phyloP scores from a whole-genome alignment of 495 filamentous ascomycete species.

The Tricharina praecox region DNA sequence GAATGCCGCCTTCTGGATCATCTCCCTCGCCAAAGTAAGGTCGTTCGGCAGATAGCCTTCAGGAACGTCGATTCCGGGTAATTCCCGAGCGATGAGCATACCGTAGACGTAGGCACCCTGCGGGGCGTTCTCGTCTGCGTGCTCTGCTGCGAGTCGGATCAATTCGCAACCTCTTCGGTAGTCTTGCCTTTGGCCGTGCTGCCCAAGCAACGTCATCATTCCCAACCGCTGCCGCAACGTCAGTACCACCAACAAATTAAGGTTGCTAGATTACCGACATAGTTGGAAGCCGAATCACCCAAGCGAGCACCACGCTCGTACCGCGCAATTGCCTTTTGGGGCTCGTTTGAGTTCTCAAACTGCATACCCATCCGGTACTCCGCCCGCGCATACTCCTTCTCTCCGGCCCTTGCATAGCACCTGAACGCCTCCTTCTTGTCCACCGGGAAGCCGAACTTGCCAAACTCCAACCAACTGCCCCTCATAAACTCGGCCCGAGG shows the following conservation, averaged over 20 bases:
- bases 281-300: conserved; percentile 82
- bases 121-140: conserved; percentile 89
- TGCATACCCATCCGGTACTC: conserved; percentile 98
- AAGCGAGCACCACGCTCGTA: conserved; percentile 62
- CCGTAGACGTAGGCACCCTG: conserved; percentile 95
- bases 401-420: conserved; percentile 68
- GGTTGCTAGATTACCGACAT: conserved; percentile 33
- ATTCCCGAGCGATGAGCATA: conserved; percentile 79
- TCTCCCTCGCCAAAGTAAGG: conserved; percentile 54
- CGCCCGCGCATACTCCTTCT: conserved; percentile 79
- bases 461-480: conserved; percentile 96
- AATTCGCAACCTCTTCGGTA: conserved; percentile 60
- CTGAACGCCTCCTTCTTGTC: conserved; percentile 91
- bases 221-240: conserved; percentile 46
- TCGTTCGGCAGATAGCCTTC: conserved; percentile 57
- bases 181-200: conserved; percentile 75
- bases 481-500: conserved; percentile 89
- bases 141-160: conserved; percentile 65
- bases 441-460: conserved; percentile 72
- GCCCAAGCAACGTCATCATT: conserved; percentile 93
- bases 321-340: conserved; percentile 73
- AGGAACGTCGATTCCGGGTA: conserved; percentile 73
- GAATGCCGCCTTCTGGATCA: conserved; percentile 94
- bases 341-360: conserved; percentile 82
- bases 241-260: neutral